These are phyloP conservation scores for Candida tetrigidarum DNA, from an alignment of 1,139 yeast species.

Conservation along the genomic window DNA sequence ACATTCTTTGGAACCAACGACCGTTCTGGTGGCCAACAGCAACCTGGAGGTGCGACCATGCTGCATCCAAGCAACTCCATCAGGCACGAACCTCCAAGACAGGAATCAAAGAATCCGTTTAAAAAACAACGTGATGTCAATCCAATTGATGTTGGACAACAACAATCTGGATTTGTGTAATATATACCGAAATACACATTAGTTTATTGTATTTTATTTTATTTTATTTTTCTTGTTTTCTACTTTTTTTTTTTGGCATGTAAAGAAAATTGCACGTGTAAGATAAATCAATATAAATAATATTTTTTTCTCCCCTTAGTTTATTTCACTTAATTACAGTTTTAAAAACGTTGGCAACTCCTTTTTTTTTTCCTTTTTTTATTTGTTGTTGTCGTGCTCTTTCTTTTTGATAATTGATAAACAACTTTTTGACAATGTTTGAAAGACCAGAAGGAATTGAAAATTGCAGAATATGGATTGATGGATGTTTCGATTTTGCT, in stretches of 20 bases:
- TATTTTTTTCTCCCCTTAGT: slow-evolving; percentile 1
- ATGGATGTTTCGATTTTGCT: slow-evolving; percentile 97
- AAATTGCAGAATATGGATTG: slow-evolving; percentile 75
- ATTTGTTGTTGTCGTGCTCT: too few relatives aligned
- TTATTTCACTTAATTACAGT: too few relatives aligned
- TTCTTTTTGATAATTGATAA: neutral
- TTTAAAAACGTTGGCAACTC: neutral
- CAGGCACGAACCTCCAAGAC: slow-evolving; percentile 1
- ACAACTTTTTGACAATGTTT: slow-evolving; percentile 31
- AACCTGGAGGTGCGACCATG: slow-evolving; percentile 6
- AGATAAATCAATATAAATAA: too few relatives aligned
- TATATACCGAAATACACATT: neutral
- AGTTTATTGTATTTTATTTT: neutral
- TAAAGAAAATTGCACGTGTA: too few relatives aligned
- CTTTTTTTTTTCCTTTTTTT: neutral
- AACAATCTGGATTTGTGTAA: slow-evolving; percentile 35
- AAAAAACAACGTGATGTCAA: slow-evolving; percentile 7
- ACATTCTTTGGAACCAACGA: slow-evolving; percentile 11
- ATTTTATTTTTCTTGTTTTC: neutral
- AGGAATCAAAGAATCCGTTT: slow-evolving; percentile 1
- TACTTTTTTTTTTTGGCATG: neutral
- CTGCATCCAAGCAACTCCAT: neutral
- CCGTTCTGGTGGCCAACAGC: slow-evolving; percentile 7
- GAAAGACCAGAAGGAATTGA: slow-evolving; percentile 52
- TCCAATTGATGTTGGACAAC: slow-evolving; percentile 25